Evolutionary conservation across 1,284 basidiomycete genomes (phyloP).

Genomic region (Rhizopogon hawkerae): DNA sequence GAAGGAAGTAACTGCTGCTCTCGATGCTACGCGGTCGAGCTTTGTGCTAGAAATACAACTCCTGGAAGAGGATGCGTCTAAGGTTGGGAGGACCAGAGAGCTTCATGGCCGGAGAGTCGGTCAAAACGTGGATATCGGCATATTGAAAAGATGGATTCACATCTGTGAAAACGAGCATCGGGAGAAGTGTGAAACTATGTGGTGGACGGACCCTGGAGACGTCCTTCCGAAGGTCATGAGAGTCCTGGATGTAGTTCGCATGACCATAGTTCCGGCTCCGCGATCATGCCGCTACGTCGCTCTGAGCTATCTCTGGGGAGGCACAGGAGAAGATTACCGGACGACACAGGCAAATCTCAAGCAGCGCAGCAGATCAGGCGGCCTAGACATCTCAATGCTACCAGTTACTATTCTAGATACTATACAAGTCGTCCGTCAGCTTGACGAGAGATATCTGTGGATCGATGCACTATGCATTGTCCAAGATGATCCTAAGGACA

Average conservation of each 20-base stretch:
- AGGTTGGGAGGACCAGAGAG: no score
- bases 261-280: background rate
- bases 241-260: background rate
- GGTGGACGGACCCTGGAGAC: background rate
- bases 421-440: conserved; percentile 12
- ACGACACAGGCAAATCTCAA: background rate
- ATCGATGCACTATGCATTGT: conserved; percentile 20
- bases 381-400: background rate
- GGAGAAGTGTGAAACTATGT: background rate
- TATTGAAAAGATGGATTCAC: no score
- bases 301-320: conserved; percentile 11
- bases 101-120: no score
- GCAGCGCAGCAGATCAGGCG: background rate
- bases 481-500: conserved; percentile 12
- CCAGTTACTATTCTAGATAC: conserved; percentile 15
- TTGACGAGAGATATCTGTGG: conserved; percentile 20
- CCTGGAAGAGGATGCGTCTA: no score
- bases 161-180: background rate
- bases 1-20: conserved; percentile 2
- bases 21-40: conserved; percentile 3
- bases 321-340: background rate
- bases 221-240: background rate
- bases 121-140: no score
- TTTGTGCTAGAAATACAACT: background rate
- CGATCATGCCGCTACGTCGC: conserved; percentile 2